These are phyloP conservation scores for Saccharomyces hybrid DNA, from an alignment of 1,139 yeast genomes.

Conservation along the genomic window DNA sequence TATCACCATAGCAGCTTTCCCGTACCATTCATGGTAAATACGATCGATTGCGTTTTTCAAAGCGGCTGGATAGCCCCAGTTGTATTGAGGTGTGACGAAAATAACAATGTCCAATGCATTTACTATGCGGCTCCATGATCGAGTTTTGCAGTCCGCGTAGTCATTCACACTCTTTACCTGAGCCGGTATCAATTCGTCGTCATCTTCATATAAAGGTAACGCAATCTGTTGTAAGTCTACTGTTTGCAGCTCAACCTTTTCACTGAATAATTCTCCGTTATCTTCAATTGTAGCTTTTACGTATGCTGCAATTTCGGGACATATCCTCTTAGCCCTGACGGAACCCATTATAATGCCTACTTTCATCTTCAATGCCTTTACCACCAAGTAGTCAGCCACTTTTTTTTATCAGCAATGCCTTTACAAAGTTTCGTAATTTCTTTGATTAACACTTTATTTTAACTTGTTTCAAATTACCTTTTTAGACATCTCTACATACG, in stretches of 20 bases:
- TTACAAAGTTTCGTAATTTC: too few species aligned
- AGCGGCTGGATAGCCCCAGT: conserved; percentile 32
- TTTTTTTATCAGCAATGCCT: neutral
- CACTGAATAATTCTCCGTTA: neutral
- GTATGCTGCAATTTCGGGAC: conserved; percentile 6
- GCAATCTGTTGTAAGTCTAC: neutral
- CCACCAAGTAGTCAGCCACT: neutral
- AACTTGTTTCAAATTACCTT: too few species aligned
- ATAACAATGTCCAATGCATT: conserved; percentile 21
- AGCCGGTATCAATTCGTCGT: conserved; percentile 9
- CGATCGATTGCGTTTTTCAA: conserved; percentile 33
- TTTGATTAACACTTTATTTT: too few species aligned
- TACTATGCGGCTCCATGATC: conserved; percentile 18
- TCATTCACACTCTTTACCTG: conserved; percentile 12
- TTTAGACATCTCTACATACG: too few species aligned
- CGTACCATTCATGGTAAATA: conserved; percentile 29
- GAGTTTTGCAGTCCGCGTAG: conserved; percentile 17
- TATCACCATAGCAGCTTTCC: conserved; percentile 30
- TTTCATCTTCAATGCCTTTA: neutral
- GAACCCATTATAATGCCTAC: conserved; percentile 5
- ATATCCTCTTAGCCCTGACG: conserved; percentile 2
- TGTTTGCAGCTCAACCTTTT: neutral
- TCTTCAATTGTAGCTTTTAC: conserved; percentile 2
- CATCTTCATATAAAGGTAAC: neutral
- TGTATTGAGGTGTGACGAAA: conserved; percentile 33